A percentile compares a stretch with the other conserved stretches of the same genome.
Evolutionary conservation across 108 stramenopile genomes (phyloP).

Genomic region (Conticribra guillardii): DNA sequence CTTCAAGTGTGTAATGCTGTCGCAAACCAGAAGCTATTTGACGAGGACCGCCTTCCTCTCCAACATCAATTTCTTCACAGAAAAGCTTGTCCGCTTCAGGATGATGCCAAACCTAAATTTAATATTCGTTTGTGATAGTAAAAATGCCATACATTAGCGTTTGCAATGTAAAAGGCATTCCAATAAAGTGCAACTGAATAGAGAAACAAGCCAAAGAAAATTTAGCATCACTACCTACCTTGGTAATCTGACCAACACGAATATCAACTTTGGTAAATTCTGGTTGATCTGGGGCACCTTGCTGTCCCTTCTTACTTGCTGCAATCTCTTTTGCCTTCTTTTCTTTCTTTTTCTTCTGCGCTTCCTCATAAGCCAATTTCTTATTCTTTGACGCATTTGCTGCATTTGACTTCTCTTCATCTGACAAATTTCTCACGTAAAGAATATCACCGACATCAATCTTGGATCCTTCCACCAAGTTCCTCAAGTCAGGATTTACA

Average conservation of each 20-base stretch:
- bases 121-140: too few relatives aligned
- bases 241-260: slow-evolving; percentile 82
- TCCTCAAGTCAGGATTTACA: slow-evolving; percentile 62
- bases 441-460: slow-evolving; percentile 81
- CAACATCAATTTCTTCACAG: slow-evolving; percentile 93
- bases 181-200: not conserved
- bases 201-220: not conserved
- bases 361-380: slow-evolving; percentile 74
- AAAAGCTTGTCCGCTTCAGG: slow-evolving; percentile 90
- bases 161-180: too few relatives aligned
- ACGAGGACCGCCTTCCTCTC: slow-evolving; percentile 79
- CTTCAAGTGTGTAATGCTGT: slow-evolving; percentile 81
- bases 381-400: slow-evolving; percentile 73
- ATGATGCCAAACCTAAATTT: slow-evolving; percentile 87
- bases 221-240: slow-evolving; percentile 25
- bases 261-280: slow-evolving; percentile 93
- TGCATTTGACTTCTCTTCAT: slow-evolving; percentile 73
- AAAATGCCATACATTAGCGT: too few relatives aligned
- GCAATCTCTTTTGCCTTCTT: slow-evolving; percentile 78
- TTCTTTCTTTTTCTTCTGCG: slow-evolving; percentile 82
- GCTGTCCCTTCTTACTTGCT: slow-evolving; percentile 54
- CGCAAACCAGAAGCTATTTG: slow-evolving; percentile 91
- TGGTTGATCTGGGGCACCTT: slow-evolving; percentile 57
- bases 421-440: slow-evolving; percentile 64
- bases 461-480: slow-evolving; percentile 67